Conservation (phyloP, 805 yeast genomes). For the Wickerhamiella bombiphila region DNA sequence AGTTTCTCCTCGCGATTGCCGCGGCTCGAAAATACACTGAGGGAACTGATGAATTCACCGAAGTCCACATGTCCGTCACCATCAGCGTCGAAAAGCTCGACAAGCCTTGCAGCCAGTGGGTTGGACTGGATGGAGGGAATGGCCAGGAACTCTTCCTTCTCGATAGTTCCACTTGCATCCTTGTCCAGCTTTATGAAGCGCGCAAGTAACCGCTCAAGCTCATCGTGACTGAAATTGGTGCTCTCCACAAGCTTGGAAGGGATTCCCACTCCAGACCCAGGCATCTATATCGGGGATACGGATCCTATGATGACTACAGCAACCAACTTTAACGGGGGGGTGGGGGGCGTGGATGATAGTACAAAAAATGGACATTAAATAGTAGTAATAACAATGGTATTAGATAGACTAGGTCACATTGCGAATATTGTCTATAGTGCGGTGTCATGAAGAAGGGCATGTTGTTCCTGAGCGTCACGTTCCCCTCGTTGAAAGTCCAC, state of each 20-base stretch:
- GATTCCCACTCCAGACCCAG: too few relatives aligned
- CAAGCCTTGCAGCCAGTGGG: conserved; percentile 76
- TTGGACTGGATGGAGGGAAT: conserved; percentile 87
- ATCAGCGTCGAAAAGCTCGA: conserved; percentile 90
- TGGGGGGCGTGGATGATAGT: too few relatives aligned
- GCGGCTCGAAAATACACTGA: conserved; percentile 76
- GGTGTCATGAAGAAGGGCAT: too few relatives aligned
- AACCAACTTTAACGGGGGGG: too few relatives aligned
- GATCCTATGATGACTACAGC: too few relatives aligned
- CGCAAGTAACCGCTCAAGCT: conserved; percentile 78
- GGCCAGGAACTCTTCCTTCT: conserved; percentile 73
- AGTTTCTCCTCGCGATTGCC: conserved; percentile 71
- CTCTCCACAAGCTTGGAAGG: conserved; percentile 21
- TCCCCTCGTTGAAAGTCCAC: conserved; percentile 53
- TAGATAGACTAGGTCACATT: too few relatives aligned
- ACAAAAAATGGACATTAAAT: too few relatives aligned
- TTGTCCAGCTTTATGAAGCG: conserved; percentile 91
- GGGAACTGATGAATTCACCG: conserved; percentile 79
- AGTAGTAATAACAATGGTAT: too few relatives aligned
- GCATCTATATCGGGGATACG: conserved; percentile 12
- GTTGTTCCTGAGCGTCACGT: too few relatives aligned
- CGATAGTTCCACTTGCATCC: conserved; percentile 85
- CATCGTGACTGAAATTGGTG: conserved; percentile 57
- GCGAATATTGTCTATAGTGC: too few relatives aligned
- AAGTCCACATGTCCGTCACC: conserved; percentile 89